Percentiles rank a stretch among this genome's conserved stretches.
These are phyloP conservation scores for Atalantia buxifolia DNA, from an alignment of 345 rosid genomes.

Conservation along the genomic window DNA sequence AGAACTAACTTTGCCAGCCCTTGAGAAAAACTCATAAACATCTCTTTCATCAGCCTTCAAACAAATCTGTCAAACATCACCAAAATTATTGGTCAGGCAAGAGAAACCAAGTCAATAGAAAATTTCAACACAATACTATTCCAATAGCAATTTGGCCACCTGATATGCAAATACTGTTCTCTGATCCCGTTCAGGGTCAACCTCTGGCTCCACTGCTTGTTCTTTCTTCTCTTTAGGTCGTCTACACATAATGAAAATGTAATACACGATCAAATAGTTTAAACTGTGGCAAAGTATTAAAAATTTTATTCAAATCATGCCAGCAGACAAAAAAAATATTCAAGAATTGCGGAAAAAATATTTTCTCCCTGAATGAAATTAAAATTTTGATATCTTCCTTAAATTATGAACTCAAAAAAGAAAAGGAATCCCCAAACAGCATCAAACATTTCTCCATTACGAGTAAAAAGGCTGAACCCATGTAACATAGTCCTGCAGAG, in stretches of 20 bases:
- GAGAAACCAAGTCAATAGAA: background rate
- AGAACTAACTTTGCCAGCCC: slow-evolving; percentile 80
- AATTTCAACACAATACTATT: background rate
- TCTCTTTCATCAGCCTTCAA: slow-evolving; percentile 89
- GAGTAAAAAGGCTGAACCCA: slow-evolving; percentile 56
- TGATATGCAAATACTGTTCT: slow-evolving; percentile 96
- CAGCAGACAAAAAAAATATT: background rate
- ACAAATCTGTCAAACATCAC: slow-evolving; percentile 64
- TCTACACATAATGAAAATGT: slow-evolving; percentile 44
- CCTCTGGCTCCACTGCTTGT: slow-evolving; percentile 68
- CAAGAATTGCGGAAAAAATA: background rate
- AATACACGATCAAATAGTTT: slow-evolving; percentile 7
- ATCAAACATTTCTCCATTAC: slow-evolving; percentile 45
- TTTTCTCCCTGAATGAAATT: slow-evolving; percentile 16
- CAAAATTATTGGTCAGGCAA: slow-evolving; percentile 1
- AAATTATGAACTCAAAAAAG: slow-evolving; percentile 3
- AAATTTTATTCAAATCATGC: slow-evolving; percentile 7
- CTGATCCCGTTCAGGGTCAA: slow-evolving; percentile 96
- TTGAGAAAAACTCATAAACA: slow-evolving; percentile 91
- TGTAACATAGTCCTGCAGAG: slow-evolving; percentile 67
- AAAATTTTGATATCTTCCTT: slow-evolving; percentile 9
- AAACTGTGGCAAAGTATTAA: background rate
- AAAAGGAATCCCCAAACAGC: slow-evolving; percentile 33
- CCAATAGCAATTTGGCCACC: slow-evolving; percentile 45
- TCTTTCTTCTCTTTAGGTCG: slow-evolving; percentile 83